Evolutionary conservation across 2,329 filamentous ascomycete genomes (phyloP).

Genomic region (Neopestalotiopsis sp.): DNA sequence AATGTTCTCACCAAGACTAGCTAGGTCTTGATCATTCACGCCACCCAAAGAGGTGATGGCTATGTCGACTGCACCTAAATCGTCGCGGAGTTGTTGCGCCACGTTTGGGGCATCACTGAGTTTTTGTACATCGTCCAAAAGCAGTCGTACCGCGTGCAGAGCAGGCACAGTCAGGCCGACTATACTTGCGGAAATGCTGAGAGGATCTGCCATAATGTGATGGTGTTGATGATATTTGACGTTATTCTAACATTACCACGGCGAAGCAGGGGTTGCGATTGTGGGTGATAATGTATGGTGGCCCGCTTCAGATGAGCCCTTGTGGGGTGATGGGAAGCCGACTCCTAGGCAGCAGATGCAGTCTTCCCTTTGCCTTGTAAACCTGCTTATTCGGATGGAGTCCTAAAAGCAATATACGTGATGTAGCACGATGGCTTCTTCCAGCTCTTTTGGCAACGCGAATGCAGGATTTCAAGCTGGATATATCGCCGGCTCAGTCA

Average conservation of each 20-base stretch:
- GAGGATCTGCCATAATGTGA: neutral
- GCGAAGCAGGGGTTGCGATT: too few species aligned
- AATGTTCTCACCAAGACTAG: neutral
- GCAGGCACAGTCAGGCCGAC: neutral
- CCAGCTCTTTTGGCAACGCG: neutral
- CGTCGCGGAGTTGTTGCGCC: neutral
- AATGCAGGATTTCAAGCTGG: slow-evolving; percentile 12
- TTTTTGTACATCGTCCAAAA: neutral
- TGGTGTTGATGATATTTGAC: neutral
- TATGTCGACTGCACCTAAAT: neutral
- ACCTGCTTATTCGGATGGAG: too few species aligned
- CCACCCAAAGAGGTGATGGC: neutral
- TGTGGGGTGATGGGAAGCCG: too few species aligned
- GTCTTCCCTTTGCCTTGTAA: too few species aligned
- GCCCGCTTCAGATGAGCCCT: too few species aligned
- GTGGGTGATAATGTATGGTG: too few species aligned
- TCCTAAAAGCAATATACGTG: too few species aligned
- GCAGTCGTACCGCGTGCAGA: neutral
- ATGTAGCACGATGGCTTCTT: neutral
- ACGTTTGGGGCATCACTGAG: neutral
- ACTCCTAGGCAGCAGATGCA: too few species aligned
- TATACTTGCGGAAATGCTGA: neutral
- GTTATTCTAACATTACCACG: too few species aligned
- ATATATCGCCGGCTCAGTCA: neutral
- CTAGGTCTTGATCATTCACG: neutral